Percentiles rank a stretch among this genome's conserved stretches.
Conservation (phyloP, 2,329 filamentous ascomycete species). For the Neofusicoccum sp. region DNA sequence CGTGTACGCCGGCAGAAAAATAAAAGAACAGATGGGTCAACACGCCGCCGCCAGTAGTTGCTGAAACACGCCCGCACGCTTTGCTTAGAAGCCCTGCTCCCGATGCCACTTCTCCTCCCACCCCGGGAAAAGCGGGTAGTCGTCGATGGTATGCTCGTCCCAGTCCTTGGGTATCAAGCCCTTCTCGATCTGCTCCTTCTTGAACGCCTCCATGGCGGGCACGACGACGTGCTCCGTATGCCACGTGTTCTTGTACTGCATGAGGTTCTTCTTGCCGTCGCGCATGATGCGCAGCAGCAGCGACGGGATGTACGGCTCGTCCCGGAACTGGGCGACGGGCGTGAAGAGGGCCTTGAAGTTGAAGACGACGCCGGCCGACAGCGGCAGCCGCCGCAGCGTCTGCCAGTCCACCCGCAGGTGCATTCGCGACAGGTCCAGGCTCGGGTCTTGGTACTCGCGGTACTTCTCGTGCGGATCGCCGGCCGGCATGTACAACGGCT, state of each 20-base stretch:
- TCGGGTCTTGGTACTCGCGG: conserved; percentile 57
- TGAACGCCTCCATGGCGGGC: conserved; percentile 63
- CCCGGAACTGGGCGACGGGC: conserved; percentile 64
- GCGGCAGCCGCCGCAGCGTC: conserved; percentile 73
- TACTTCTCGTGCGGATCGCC: conserved; percentile 63
- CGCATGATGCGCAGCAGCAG: conserved; percentile 66
- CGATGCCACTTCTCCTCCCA: conserved; percentile 75
- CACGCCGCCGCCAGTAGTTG: background rate
- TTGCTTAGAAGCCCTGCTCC: conserved; percentile 58
- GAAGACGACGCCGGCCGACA: conserved; percentile 75
- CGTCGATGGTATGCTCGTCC: conserved; percentile 67
- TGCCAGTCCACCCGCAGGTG: conserved; percentile 84
- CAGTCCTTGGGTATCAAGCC: conserved; percentile 62
- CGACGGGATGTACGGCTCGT: conserved; percentile 71
- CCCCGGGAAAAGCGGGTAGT: conserved; percentile 71
- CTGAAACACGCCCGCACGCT: background rate
- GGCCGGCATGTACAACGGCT: conserved; percentile 72
- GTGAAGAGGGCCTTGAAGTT: conserved; percentile 90
- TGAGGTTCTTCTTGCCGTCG: conserved; percentile 66
- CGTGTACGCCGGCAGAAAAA: no score
- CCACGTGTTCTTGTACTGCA: conserved; percentile 81
- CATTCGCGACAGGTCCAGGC: conserved; percentile 58
- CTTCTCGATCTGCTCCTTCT: conserved; percentile 61
- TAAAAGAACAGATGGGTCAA: no score
- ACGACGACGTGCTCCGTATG: conserved; percentile 72